A percentile compares a stretch with the other conserved stretches of the same genome.
Conservation (phyloP, 2,329 filamentous ascomycete species). For the Berkeleyomyces rouxiae region DNA sequence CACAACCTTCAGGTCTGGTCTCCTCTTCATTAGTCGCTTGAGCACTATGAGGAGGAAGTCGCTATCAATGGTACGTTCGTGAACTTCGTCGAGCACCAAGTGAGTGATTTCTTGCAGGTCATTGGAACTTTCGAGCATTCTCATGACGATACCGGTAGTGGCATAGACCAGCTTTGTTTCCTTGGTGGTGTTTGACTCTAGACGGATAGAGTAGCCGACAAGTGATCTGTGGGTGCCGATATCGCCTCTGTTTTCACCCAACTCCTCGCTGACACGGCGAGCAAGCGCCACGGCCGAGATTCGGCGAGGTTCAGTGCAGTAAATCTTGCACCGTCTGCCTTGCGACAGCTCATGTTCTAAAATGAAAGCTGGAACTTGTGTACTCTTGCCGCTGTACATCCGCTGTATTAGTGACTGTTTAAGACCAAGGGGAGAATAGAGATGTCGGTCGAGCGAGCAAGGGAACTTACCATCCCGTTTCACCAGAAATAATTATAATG, state of each 20-base stretch:
- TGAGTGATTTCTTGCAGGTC: conserved; percentile 83
- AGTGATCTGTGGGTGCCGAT: conserved; percentile 70
- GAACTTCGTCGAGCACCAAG: conserved; percentile 90
- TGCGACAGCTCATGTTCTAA: conserved; percentile 73
- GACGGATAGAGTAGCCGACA: conserved; percentile 82
- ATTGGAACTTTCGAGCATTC: conserved; percentile 83
- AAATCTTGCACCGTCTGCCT: conserved; percentile 75
- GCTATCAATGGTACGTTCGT: conserved; percentile 90
- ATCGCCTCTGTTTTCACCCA: conserved; percentile 70
- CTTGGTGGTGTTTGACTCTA: conserved; percentile 72
- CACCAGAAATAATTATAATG: conserved; percentile 84
- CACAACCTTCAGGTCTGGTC: conserved; percentile 76
- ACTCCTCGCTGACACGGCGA: conserved; percentile 80
- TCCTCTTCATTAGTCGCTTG: conserved; percentile 57
- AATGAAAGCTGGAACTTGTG: conserved; percentile 87
- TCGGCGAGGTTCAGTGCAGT: conserved; percentile 84
- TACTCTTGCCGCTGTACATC: conserved; percentile 62
- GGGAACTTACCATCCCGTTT: conserved; percentile 59
- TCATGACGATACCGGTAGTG: conserved; percentile 83
- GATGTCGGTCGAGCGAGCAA: neutral
- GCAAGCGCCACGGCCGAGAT: conserved; percentile 94
- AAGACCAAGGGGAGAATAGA: neutral
- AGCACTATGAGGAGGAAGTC: conserved; percentile 91
- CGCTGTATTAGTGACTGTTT: too few relatives aligned
- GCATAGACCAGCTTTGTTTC: conserved; percentile 81